A percentile compares a stretch with the other conserved stretches of the same genome.
Evolutionary conservation across 106 monocot genomes (phyloP).

Genomic region (Hemerocallis citrina): DNA sequence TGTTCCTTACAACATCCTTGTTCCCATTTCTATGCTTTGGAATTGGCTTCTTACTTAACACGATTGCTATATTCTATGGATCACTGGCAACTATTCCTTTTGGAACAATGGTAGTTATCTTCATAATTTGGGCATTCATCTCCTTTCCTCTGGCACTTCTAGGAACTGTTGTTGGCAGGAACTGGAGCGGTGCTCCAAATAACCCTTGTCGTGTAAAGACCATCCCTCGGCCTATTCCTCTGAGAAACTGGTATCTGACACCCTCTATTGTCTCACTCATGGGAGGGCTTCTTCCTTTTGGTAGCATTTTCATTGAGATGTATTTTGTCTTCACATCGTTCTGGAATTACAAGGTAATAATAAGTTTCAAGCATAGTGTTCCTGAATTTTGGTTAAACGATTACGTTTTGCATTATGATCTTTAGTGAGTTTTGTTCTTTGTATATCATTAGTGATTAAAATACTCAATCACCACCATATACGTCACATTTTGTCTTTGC

Average conservation of each 20-base stretch:
- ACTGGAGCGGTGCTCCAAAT: constrained; percentile 70
- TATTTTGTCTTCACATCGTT: constrained; percentile 97
- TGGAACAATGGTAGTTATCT: constrained; percentile 76
- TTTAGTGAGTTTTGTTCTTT: too few relatives aligned
- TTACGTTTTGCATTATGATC: too few relatives aligned
- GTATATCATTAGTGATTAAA: too few relatives aligned
- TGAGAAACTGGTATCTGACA: constrained; percentile 69
- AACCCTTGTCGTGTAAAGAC: constrained; percentile 70
- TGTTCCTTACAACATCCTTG: constrained; percentile 40
- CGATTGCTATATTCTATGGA: constrained; percentile 67
- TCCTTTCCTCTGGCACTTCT: constrained; percentile 71
- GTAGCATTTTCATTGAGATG: constrained; percentile 94
- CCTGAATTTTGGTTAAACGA: too few relatives aligned
- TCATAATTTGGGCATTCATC: constrained; percentile 76
- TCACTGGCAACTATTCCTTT: constrained; percentile 71
- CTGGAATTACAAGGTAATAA: constrained; percentile 93
- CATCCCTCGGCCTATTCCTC: constrained; percentile 68
- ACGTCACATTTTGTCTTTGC: too few relatives aligned
- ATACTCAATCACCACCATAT: too few relatives aligned
- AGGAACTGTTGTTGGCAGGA: constrained; percentile 69
- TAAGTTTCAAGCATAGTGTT: too few relatives aligned
- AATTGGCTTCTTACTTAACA: constrained; percentile 56
- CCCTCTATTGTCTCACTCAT: constrained; percentile 57
- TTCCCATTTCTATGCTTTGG: constrained; percentile 70
- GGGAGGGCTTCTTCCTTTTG: constrained; percentile 77